Base-by-base conservation (phyloP, 2,329 filamentous ascomycete species). In the Fusarium liriodendri region DNA sequence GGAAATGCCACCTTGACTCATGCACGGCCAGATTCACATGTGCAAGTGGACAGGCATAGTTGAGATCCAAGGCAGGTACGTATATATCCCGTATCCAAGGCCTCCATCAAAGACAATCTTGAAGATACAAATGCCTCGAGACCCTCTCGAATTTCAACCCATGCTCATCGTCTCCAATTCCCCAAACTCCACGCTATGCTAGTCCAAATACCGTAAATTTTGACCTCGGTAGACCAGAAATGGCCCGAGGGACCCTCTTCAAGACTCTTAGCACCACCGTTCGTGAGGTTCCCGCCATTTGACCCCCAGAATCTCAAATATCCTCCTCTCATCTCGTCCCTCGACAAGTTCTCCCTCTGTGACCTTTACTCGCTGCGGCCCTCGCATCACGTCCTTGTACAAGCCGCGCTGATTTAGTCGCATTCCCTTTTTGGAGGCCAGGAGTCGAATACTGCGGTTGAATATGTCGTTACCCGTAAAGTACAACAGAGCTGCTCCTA, bases 381-480 rank as follows among this genome's bases (percentile, higher is more conserved):
- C 90, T 45, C 91, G 85, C 80, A 94, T 85, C 2, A 94, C 91
- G 80, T 94, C 89, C 76, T 86, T 89, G 77, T 92, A 98, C 64
- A 98, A 81, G 0, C 95, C 96, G 33, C 89, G 87, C 82, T 98
- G 95, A 76, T 98, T 98, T 64, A 98, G 80, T 60, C 93, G 85
- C 94, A 97, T 95, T 0, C 91, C 90, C 83, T 94, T 97, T 82
- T 91, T 95, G 42, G 91, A 90, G 16, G 95, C 95, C 72, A 98
- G 82, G 18, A 97, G 83, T 72, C 96, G 86, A 81, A 98, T 89
- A 79, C 94, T 97, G 18, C 95, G 87, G 81, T 98, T 98, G 84
- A 98, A 98, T 37, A 98, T 93, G 80, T 98, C 95, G 76, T 98
- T 97, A 1, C 96, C 96, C 0, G 96, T 98, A 79, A 98, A 98